Percentiles rank a stretch among this genome's conserved stretches.
Evolutionary conservation across 1,284 basidiomycete species (phyloP).

Genomic region (Fomitopsis betulina): DNA sequence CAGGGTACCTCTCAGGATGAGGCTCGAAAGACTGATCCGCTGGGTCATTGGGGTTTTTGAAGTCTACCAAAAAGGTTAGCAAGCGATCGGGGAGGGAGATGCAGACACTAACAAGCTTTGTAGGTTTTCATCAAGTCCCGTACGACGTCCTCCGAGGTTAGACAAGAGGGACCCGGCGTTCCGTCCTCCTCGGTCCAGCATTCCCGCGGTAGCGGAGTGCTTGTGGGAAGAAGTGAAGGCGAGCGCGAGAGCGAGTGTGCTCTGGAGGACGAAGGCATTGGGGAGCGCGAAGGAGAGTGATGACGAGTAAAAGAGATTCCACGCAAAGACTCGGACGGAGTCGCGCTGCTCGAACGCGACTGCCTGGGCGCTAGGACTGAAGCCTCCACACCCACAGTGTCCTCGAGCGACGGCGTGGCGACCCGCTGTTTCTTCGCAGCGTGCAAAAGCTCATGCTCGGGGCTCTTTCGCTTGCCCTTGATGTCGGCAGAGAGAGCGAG

Average conservation of each 20-base stretch:
- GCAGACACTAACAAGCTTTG: conserved; percentile 50
- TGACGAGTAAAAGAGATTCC: conserved; percentile 11
- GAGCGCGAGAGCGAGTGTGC: conserved; percentile 30
- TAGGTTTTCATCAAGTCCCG: conserved; percentile 56
- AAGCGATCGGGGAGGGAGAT: neutral
- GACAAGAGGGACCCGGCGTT: conserved; percentile 41
- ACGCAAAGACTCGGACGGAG: conserved; percentile 1
- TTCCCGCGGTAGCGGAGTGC: conserved; percentile 25
- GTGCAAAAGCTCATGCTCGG: neutral
- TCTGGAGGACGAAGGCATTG: conserved; percentile 7
- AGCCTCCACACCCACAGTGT: neutral
- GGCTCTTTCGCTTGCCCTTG: conserved; percentile 12
- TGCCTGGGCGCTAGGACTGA: conserved; percentile 1
- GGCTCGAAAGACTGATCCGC: conserved; percentile 56
- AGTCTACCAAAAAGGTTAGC: conserved; percentile 39
- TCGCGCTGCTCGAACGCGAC: conserved; percentile 21
- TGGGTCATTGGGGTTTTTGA: conserved; percentile 56
- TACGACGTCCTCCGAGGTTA: conserved; percentile 61
- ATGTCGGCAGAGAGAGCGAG: conserved; percentile 1
- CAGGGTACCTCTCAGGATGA: conserved; percentile 51
- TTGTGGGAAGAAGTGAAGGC: conserved; percentile 24
- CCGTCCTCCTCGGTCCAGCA: conserved; percentile 54
- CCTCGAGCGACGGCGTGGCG: conserved; percentile 11
- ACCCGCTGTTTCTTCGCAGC: conserved; percentile 24
- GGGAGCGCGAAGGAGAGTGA: conserved; percentile 16